phyloP scores from a whole-genome alignment of 2,329 filamentous ascomycete species.

The Phialophora expanda region DNA sequence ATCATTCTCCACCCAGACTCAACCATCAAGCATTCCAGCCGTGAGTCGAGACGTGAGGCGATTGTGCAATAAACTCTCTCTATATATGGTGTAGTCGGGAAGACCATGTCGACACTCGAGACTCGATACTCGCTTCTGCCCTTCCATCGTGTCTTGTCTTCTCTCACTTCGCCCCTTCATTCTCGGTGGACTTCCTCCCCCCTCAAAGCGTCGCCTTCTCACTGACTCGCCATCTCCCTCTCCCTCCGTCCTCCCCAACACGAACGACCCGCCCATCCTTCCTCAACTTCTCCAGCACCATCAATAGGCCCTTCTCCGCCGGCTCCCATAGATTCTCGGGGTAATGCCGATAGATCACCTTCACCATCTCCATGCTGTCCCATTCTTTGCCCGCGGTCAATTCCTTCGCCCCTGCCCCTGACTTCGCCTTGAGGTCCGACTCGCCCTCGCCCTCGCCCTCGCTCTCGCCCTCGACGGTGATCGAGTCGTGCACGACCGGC shows the following conservation, averaged over 20 bases:
- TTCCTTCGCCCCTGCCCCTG: slow-evolving; percentile 39
- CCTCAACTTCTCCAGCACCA: slow-evolving; percentile 80
- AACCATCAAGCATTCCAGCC: too few species aligned
- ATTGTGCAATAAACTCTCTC: too few species aligned
- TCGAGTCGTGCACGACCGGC: slow-evolving; percentile 36
- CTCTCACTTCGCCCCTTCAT: not conserved
- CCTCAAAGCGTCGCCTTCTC: slow-evolving; percentile 36
- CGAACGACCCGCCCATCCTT: slow-evolving; percentile 69
- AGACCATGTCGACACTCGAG: too few species aligned
- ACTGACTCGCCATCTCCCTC: slow-evolving; percentile 37
- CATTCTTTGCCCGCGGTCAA: slow-evolving; percentile 53
- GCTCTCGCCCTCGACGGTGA: slow-evolving; percentile 33
- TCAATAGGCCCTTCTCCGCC: slow-evolving; percentile 75
- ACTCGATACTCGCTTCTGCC: not conserved
- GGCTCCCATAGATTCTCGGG: slow-evolving; percentile 75
- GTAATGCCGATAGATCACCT: slow-evolving; percentile 80
- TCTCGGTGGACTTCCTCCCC: too few species aligned
- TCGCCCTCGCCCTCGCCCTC: slow-evolving; percentile 42
- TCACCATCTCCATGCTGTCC: slow-evolving; percentile 82
- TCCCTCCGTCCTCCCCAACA: not conserved
- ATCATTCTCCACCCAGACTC: not conserved
- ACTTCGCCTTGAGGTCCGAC: slow-evolving; percentile 19
- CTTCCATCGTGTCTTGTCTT: not conserved
- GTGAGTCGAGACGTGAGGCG: too few species aligned
- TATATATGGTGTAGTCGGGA: too few species aligned